Conservation (phyloP, 192 early-diverging fungal genomes). For the Backusella mclennaniae region DNA sequence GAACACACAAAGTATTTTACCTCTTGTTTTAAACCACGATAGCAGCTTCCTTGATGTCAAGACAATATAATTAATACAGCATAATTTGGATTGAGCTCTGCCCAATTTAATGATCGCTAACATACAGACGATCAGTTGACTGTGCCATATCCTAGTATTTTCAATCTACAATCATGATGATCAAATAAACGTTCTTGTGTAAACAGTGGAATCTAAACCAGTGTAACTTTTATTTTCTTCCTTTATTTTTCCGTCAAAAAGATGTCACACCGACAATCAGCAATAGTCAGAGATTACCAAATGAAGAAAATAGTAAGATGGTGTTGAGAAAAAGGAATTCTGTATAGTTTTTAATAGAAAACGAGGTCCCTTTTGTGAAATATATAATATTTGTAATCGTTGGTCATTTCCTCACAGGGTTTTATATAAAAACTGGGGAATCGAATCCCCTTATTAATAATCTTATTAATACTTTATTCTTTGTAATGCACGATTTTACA, state of each 20-base stretch:
- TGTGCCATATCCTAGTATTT: not conserved
- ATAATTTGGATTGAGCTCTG: not conserved
- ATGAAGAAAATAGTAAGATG: conserved; percentile 1
- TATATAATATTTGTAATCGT: not conserved
- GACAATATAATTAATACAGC: not conserved
- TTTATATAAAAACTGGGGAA: not conserved
- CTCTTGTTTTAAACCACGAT: not conserved
- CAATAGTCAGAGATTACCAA: not conserved
- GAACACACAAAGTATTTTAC: not conserved
- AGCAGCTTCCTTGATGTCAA: not conserved
- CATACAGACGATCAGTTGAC: not conserved
- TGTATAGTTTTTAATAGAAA: not conserved
- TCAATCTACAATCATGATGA: not conserved
- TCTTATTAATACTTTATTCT: not conserved
- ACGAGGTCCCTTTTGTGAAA: not conserved
- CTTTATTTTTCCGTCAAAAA: not conserved
- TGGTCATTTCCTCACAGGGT: not conserved
- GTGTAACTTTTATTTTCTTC: not conserved
- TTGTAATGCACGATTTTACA: not conserved
- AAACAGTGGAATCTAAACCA: not conserved
- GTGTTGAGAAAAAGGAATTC: not conserved
- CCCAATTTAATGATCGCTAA: not conserved
- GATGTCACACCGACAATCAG: not conserved
- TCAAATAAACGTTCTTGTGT: not conserved
- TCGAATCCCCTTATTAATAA: not conserved